Percentiles rank a stretch among this genome's conserved stretches.
Conservation (phyloP, 1,139 yeast species). For the Blastobotrys proliferans region DNA sequence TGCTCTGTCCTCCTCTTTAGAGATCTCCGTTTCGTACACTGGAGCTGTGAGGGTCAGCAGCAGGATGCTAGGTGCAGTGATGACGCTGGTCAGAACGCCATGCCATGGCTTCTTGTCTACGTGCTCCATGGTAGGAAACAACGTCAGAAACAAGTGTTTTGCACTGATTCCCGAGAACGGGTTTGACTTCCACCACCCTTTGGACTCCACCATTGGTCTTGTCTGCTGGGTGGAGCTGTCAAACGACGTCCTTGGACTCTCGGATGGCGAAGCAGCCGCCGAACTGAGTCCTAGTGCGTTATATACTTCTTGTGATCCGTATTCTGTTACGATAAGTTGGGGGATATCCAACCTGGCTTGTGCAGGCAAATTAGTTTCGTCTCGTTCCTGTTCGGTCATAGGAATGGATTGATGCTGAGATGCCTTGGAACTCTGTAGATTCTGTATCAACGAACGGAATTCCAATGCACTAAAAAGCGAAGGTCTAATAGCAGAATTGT, state of each 20-base stretch:
- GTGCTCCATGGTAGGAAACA: slow-evolving; percentile 30
- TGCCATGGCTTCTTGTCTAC: slow-evolving; percentile 25
- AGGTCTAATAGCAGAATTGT: slow-evolving; percentile 35
- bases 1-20: slow-evolving; percentile 15
- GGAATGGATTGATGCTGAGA: slow-evolving; percentile 1
- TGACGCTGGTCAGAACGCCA: slow-evolving; percentile 31
- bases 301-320: slow-evolving; percentile 12
- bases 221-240: slow-evolving; percentile 4
- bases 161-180: neutral
- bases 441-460: slow-evolving; percentile 31
- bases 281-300: slow-evolving; percentile 10
- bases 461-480: slow-evolving; percentile 44
- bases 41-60: slow-evolving; percentile 49
- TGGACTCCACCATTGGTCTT: neutral
- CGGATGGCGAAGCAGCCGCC: neutral
- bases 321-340: slow-evolving; percentile 18
- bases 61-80: slow-evolving; percentile 43
- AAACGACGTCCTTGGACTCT: slow-evolving; percentile 4
- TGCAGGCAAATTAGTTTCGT: neutral
- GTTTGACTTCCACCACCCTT: neutral
- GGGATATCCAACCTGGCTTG: slow-evolving; percentile 13
- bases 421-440: slow-evolving; percentile 18
- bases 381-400: slow-evolving; percentile 1
- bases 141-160: slow-evolving; percentile 15
- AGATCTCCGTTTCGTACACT: slow-evolving; percentile 36